phyloP scores from a whole-genome alignment of 169 alveolate species.

The Plasmodium sp. region DNA sequence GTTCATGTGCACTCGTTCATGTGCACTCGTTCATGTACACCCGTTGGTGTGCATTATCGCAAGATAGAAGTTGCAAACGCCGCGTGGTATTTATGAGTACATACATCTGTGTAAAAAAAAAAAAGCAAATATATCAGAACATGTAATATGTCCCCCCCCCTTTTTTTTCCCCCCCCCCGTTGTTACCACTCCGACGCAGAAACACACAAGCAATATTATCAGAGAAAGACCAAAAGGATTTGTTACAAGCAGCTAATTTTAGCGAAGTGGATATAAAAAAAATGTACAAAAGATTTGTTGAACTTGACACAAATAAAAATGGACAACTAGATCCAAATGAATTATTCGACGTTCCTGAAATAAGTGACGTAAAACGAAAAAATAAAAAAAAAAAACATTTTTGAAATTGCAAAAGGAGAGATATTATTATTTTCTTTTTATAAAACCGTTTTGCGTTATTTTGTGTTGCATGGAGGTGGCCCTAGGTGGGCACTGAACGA shows the following conservation, averaged over 20 bases:
- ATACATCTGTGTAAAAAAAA: background rate
- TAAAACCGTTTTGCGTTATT: background rate
- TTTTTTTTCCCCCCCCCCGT: background rate
- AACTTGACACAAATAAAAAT: slow-evolving; percentile 93
- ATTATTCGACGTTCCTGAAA: slow-evolving; percentile 96
- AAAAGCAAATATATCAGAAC: background rate
- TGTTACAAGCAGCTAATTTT: slow-evolving; percentile 91
- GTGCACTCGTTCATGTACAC: background rate
- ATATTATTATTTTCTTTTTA: background rate
- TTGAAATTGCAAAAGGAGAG: background rate
- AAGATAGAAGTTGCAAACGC: background rate
- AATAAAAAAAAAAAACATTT: background rate
- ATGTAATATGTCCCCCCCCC: background rate
- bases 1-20: background rate
- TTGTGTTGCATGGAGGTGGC: background rate
- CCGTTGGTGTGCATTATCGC: background rate
- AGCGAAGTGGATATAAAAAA: slow-evolving; percentile 93
- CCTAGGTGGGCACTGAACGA: background rate
- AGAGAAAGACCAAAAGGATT: slow-evolving; percentile 84
- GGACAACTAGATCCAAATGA: slow-evolving; percentile 97
- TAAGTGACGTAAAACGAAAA: slow-evolving; percentile 86
- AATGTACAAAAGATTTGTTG: slow-evolving; percentile 92
- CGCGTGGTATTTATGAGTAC: background rate
- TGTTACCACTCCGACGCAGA: slow-evolving; percentile 2
- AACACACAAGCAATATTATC: slow-evolving; percentile 68